Evolutionary conservation across 2,329 filamentous ascomycete genomes (phyloP).

Genomic region (Fusarium devonianum): DNA sequence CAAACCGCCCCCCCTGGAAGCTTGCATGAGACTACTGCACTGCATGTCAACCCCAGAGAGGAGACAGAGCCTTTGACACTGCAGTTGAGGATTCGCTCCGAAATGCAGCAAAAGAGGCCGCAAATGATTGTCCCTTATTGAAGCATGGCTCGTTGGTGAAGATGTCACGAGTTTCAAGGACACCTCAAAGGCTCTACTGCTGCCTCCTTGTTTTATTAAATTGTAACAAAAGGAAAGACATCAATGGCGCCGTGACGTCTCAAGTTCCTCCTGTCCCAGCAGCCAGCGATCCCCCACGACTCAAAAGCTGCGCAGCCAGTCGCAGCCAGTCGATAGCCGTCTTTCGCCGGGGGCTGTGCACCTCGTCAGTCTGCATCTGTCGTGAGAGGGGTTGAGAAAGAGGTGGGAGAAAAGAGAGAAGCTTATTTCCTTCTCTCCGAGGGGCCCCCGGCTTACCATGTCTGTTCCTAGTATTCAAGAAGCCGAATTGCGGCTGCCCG

Average conservation of each 20-base stretch:
- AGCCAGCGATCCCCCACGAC: constrained; percentile 26
- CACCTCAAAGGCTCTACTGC: no score
- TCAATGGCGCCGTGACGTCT: no score
- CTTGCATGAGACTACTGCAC: constrained; percentile 38
- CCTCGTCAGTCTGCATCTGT: neutral
- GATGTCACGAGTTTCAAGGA: no score
- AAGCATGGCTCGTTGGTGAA: no score
- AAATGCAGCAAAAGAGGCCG: no score
- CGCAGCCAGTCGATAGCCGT: constrained; percentile 9
- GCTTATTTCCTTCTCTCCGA: neutral
- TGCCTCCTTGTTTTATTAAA: no score
- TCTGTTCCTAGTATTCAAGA: neutral
- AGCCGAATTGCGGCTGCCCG: no score
- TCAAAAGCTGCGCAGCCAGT: constrained; percentile 21
- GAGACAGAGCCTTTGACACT: no score
- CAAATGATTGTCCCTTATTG: no score
- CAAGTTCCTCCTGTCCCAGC: neutral
- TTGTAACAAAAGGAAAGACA: no score
- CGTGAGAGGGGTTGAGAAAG: neutral
- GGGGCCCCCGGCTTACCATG: neutral
- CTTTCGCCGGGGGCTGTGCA: neutral
- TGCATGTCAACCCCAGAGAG: constrained; percentile 22
- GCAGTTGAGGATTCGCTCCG: no score
- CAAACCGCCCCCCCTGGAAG: constrained; percentile 34
- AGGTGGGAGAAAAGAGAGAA: neutral